Base-by-base conservation (phyloP, 164 flowering plant species). In the Vitis labrusca region DNA sequence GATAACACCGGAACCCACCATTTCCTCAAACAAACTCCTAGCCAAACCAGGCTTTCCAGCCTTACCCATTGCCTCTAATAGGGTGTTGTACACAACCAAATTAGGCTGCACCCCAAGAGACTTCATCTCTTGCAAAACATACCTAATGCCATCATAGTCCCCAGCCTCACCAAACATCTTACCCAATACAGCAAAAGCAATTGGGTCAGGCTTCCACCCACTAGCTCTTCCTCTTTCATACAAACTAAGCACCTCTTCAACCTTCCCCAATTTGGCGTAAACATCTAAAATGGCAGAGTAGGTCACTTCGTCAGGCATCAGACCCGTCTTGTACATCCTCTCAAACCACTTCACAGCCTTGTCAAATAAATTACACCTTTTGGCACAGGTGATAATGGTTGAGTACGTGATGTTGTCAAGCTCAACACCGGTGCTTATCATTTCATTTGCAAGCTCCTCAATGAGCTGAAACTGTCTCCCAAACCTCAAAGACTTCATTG, bases 251-350 rank as follows among this genome's bases (percentile, higher is more conserved):
- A 85, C 99, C 75, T 95, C 95, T 84, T 89, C 97, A 58, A 89
- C 92, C 73, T 85, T 93, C 56, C 94, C 93, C 70, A 89, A 69
- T 65, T 84, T 85, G 3, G 92, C 96, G 86, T 91, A 95, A 62
- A 93, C 96, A 83, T 95, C 98, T 58, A 95, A 73, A 64, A 91
- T 74, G 63, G 93, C 94, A 59, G 96, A 95, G 64, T 91, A 95
- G 23, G 98, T 95, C 10, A 95, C 97, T 78, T 95, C 98, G 79
- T 92, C 99, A 61, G 99, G 99, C 93, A 91, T 88, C 70, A 90
- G 68, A 32, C 97, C 97, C 37, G 93, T 90, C 64, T 81, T 84
- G 67, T 93, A 93, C 97, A 95, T 93, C 76, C 86, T 86, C 79
- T 93, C 98, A 78, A 93, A 95, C 99, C 99, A 95, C 74, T 88